phyloP scores from a whole-genome alignment of 1,284 basidiomycete species.

The Clitocybe nebularis region DNA sequence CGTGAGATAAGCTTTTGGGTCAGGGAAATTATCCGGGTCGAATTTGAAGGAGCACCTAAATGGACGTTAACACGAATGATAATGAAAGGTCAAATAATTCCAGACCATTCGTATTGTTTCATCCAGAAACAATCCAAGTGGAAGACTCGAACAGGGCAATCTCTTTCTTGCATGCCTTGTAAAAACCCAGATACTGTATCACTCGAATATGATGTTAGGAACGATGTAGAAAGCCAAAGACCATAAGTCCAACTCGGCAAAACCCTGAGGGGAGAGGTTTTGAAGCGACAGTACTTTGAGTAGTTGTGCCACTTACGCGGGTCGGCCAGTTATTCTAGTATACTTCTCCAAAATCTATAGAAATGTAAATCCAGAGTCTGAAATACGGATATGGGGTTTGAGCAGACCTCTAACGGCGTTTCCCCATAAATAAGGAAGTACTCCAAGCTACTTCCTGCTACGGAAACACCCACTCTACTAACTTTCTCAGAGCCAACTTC shows the following conservation, averaged over 20 bases:
- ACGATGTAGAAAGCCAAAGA: slow-evolving; percentile 75
- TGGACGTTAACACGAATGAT: background rate
- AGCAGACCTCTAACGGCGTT: slow-evolving; percentile 53
- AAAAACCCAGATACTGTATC: slow-evolving; percentile 67
- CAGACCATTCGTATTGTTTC: slow-evolving; percentile 72
- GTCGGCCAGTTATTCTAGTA: slow-evolving; percentile 62
- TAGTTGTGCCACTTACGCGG: slow-evolving; percentile 39
- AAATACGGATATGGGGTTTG: background rate
- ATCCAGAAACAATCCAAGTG: slow-evolving; percentile 82
- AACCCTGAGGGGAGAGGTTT: slow-evolving; percentile 33
- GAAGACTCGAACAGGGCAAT: slow-evolving; percentile 72
- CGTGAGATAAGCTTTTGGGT: slow-evolving; percentile 62
- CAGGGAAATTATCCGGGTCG: slow-evolving; percentile 72
- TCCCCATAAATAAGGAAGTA: slow-evolving; percentile 69
- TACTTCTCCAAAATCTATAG: slow-evolving; percentile 55
- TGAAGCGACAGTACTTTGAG: background rate
- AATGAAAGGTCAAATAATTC: background rate
- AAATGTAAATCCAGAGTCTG: background rate
- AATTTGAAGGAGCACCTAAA: slow-evolving; percentile 74
- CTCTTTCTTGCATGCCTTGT: slow-evolving; percentile 64
- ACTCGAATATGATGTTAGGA: slow-evolving; percentile 67
- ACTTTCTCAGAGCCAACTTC: slow-evolving; percentile 75
- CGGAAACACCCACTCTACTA: slow-evolving; percentile 65
- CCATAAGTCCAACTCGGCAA: slow-evolving; percentile 73
- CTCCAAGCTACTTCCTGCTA: slow-evolving; percentile 60